A percentile compares a stretch with the other conserved stretches of the same genome.
phyloP scores from a whole-genome alignment of 768 basidiomycete genomes.

The Coprinopsis marcescibilis region DNA sequence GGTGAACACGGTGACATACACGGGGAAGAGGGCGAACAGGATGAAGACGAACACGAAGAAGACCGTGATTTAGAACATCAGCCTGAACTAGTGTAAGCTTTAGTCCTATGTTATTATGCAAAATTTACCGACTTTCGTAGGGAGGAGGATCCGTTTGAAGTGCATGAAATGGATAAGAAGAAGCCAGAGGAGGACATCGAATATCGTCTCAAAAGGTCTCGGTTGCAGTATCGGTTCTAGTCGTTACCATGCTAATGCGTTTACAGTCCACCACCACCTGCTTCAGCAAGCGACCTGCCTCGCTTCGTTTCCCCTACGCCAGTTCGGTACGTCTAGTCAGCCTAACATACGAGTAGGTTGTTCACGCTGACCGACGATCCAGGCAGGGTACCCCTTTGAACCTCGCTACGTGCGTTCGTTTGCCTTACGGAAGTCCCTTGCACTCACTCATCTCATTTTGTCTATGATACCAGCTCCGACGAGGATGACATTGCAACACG shows the following conservation, averaged over 20 bases:
- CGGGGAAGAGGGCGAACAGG: conserved; percentile 18
- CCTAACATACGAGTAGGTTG: no score
- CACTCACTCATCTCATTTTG: not conserved
- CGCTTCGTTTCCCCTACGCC: not conserved
- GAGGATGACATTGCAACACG: not conserved
- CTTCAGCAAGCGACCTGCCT: not conserved
- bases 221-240: not conserved
- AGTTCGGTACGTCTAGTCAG: no score
- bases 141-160: not conserved
- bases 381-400: no score
- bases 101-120: no score
- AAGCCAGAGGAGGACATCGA: not conserved
- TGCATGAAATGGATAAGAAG: not conserved
- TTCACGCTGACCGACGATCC: not conserved
- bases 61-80: not conserved
- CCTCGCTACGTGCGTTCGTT: no score
- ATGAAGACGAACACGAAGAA: conserved; percentile 12
- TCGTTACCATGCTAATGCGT: no score
- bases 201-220: conserved; percentile 4
- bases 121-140: not conserved
- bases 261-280: not conserved
- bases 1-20: no score
- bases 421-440: no score
- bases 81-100: no score
- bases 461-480: not conserved